A percentile compares a stretch with the other conserved stretches of the same genome.
These are phyloP conservation scores for Clavispora carvajalis DNA, from an alignment of 805 yeast species.

Conservation along the genomic window DNA sequence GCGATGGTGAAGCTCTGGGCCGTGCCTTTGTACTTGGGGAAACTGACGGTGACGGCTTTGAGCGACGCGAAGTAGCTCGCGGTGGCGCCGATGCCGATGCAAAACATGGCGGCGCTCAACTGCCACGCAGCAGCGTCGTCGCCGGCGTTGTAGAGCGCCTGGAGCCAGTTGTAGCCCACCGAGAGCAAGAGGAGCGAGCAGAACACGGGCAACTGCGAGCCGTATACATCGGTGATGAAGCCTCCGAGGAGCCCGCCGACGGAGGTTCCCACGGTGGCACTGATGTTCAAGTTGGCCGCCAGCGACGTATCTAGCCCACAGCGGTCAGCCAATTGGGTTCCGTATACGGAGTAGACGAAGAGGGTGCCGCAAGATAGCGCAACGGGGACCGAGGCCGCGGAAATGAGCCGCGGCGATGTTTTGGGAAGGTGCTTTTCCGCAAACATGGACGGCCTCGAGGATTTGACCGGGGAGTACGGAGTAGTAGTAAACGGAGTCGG, in stretches of 20 bases:
- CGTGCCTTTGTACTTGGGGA: conserved; percentile 28
- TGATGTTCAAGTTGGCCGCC: conserved; percentile 27
- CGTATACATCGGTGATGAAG: conserved; percentile 27
- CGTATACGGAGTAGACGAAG: conserved; percentile 30
- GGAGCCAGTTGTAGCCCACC: conserved; percentile 26
- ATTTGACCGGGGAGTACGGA: too few species aligned
- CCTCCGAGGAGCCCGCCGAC: conserved; percentile 31
- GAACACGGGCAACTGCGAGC: conserved; percentile 30
- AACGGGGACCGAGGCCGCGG: conserved; percentile 26
- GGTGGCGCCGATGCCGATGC: conserved; percentile 29
- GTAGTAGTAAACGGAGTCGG: too few species aligned
- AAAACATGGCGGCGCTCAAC: conserved; percentile 24
- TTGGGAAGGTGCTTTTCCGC: conserved; percentile 1
- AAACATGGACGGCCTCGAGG: too few species aligned
- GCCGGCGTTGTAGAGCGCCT: conserved; percentile 18
- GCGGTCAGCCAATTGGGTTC: conserved; percentile 26
- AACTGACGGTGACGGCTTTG: conserved; percentile 29
- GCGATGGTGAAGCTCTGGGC: conserved; percentile 35
- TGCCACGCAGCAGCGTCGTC: conserved; percentile 10
- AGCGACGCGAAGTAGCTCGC: conserved; percentile 30
- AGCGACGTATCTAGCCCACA: conserved; percentile 25
- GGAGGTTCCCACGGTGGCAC: conserved; percentile 28
- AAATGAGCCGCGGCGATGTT: conserved; percentile 8
- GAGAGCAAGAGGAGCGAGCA: conserved; percentile 20
- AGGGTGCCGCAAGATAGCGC: conserved; percentile 30